These are phyloP conservation scores for Huntiella abstrusa DNA, from an alignment of 2,329 filamentous ascomycete species.

Conservation along the genomic window DNA sequence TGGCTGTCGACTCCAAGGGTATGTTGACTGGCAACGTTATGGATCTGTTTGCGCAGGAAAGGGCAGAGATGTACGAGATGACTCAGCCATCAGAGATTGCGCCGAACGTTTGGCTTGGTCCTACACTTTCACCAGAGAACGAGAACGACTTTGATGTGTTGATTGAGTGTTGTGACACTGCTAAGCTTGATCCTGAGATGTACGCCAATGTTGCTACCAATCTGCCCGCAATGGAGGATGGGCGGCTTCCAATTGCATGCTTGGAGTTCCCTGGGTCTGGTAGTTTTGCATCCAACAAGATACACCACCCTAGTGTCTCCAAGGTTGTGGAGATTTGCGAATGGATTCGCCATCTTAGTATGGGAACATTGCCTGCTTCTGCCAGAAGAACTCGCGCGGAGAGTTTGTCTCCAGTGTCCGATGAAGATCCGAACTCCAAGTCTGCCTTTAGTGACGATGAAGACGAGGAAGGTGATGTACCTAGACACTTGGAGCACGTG, in stretches of 20 bases:
- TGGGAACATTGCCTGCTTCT: slow-evolving; percentile 31
- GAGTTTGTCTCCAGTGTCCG: too few species aligned
- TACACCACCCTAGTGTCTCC: slow-evolving; percentile 66
- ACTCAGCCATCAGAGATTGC: slow-evolving; percentile 76
- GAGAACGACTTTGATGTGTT: slow-evolving; percentile 59
- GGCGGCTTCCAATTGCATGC: slow-evolving; percentile 1
- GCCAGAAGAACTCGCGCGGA: too few species aligned
- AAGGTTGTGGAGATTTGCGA: slow-evolving; percentile 70
- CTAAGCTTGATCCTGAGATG: slow-evolving; percentile 51
- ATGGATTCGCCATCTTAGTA: slow-evolving; percentile 74
- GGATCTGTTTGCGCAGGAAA: slow-evolving; percentile 80
- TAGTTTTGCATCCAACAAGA: slow-evolving; percentile 71
- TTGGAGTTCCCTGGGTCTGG: slow-evolving; percentile 86
- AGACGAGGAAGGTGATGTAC: slow-evolving; percentile 16
- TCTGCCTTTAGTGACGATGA: slow-evolving; percentile 13
- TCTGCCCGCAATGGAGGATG: not conserved
- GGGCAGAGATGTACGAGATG: slow-evolving; percentile 86
- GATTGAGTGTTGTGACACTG: slow-evolving; percentile 77
- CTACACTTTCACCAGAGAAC: slow-evolving; percentile 52
- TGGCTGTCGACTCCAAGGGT: slow-evolving; percentile 57
- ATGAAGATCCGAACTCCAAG: slow-evolving; percentile 1
- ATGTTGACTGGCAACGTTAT: slow-evolving; percentile 57
- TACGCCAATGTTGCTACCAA: slow-evolving; percentile 39
- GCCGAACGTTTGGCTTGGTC: slow-evolving; percentile 76
- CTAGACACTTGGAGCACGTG: slow-evolving; percentile 11